Base-by-base conservation (phyloP, 495 filamentous ascomycete genomes). In the Aspergillus olivimuriae region DNA sequence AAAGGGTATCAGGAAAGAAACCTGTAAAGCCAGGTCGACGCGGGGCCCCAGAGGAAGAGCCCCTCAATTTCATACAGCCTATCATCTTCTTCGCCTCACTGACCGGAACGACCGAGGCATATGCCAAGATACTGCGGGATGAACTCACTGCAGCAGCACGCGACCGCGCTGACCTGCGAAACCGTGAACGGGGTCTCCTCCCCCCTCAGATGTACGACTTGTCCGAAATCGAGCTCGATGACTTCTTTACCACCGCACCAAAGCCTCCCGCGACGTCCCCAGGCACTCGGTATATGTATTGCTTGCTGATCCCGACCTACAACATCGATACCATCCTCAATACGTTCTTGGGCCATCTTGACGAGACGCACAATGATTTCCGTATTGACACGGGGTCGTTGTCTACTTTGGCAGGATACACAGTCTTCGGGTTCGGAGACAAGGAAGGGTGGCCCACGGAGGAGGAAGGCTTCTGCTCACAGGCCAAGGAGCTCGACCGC, bases 281-380 rank as follows among this genome's bases (percentile, higher is more conserved):
- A 1, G 58, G 73, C 30, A 65, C 69, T 3, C 75, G 81, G 53
- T 80, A 83, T 54, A 80, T 96, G 41, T 97, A 96, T 57, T 72
- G 94, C 23, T 58, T 96, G 19, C 58, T 96, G 36, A 55, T 94
- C 10, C 92, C 91, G 2, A 84, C 81, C 24, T 97, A 95, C 64
- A 89, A 96, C 57, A 94, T 95, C 47, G 89, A 95, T 53, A 90
- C 84, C 20, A 78, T 91, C 12, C 77, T 92, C 48, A 81, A 86
- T 58, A 85, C 73, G 14, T 87, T 96, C 57, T 64, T 96, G 11
- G 75, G 81, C 38, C 87, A 96, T 61, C 63, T 97, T 10, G 71
- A 82, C 52, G 91, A 97, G 54, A 97, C 89, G 0, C 90, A 96
- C 55, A 75, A 96, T 64, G 91, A 97, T 61, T 96, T 96, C 66